phyloP scores from a whole-genome alignment of 768 basidiomycete species.

The Boletus bicolor region DNA sequence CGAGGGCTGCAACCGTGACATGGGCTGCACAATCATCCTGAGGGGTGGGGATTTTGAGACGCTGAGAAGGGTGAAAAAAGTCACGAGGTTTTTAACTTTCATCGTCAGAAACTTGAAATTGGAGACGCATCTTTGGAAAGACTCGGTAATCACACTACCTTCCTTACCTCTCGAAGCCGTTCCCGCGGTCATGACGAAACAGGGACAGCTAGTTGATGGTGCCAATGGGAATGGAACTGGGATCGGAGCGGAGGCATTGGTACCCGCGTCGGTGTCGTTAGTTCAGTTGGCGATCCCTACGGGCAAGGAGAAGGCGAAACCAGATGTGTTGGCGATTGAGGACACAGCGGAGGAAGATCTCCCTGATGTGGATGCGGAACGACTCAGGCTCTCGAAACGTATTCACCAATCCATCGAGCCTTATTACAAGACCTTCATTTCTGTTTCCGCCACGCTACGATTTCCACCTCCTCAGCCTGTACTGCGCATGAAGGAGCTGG shows the following conservation, averaged over 20 bases:
- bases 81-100: constrained; percentile 88
- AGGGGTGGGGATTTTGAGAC: constrained; percentile 84
- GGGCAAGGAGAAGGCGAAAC: constrained; percentile 17
- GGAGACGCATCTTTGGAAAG: constrained; percentile 93
- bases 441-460: constrained; percentile 87
- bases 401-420: constrained; percentile 82
- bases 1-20: constrained; percentile 89
- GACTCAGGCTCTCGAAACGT: constrained; percentile 63
- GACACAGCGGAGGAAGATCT: constrained; percentile 44
- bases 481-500: constrained; percentile 82
- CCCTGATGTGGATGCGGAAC: constrained; percentile 71
- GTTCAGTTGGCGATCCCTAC: constrained; percentile 20
- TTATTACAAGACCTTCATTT: constrained; percentile 84
- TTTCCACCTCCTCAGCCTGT: constrained; percentile 93
- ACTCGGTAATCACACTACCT: constrained; percentile 75
- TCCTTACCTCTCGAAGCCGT: constrained; percentile 63
- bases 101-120: constrained; percentile 91
- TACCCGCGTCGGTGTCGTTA: constrained; percentile 25
- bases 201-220: constrained; percentile 24
- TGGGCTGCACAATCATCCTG: constrained; percentile 92
- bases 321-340: constrained; percentile 17
- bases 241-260: constrained; percentile 9
- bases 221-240: constrained; percentile 23
- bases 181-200: constrained; percentile 36
- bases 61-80: constrained; percentile 82